Conservation (phyloP, 495 filamentous ascomycete genomes). For the Xylaria bambusicola region DNA sequence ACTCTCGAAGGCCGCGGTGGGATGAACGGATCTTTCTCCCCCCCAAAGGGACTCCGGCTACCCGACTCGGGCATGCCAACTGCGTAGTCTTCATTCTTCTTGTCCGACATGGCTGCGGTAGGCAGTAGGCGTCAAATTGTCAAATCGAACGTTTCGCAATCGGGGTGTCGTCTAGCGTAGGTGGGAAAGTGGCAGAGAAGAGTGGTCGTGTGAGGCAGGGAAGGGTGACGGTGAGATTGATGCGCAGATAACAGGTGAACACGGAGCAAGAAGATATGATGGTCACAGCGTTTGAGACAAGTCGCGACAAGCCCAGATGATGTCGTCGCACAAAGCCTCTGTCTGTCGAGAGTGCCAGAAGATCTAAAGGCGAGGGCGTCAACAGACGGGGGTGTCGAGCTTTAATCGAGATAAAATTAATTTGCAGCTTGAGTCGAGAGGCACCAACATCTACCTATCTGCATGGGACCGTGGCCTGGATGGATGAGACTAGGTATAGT, state of each 20-base stretch:
- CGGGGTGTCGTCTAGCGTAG: not conserved
- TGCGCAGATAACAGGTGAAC: conserved; percentile 9
- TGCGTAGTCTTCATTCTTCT: conserved; percentile 80
- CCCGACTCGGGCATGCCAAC: conserved; percentile 66
- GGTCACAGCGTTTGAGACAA: conserved; percentile 9
- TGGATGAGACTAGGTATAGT: not conserved
- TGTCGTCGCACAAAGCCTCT: conserved; percentile 17
- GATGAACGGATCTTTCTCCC: conserved; percentile 60
- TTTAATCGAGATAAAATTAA: conserved; percentile 16
- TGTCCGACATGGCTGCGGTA: conserved; percentile 57
- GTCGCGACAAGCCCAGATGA: not conserved
- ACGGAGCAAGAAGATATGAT: not conserved
- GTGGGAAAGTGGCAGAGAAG: not conserved
- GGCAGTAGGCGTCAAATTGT: conserved; percentile 4
- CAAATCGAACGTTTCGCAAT: not conserved
- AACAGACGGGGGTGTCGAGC: conserved; percentile 9
- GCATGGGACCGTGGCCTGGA: not conserved
- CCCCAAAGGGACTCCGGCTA: conserved; percentile 39
- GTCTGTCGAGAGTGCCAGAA: too few species aligned
- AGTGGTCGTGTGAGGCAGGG: not conserved
- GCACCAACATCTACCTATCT: not conserved
- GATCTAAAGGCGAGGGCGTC: too few species aligned
- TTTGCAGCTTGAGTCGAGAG: conserved; percentile 5
- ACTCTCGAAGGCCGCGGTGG: conserved; percentile 25
- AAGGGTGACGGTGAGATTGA: not conserved